phyloP scores from a whole-genome alignment of 2,329 filamentous ascomycete species.

The Claviceps digitariae region DNA sequence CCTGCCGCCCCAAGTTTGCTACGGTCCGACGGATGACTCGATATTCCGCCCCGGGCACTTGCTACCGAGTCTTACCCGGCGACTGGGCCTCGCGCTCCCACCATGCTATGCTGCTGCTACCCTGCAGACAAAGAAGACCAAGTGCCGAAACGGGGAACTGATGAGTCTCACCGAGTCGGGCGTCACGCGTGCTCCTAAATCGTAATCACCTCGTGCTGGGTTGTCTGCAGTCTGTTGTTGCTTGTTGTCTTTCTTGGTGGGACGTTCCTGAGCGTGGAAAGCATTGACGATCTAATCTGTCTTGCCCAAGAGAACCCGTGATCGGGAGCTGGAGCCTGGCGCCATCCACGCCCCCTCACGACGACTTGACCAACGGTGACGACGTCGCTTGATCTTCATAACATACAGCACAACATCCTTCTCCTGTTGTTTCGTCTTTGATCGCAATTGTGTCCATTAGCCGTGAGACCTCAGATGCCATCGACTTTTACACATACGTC shows the following conservation, averaged over 20 bases:
- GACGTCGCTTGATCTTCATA: neutral
- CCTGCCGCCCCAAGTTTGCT: no score
- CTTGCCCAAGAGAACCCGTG: neutral
- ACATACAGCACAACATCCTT: neutral
- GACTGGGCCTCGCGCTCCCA: no score
- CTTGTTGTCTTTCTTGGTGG: neutral
- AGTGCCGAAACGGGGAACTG: neutral
- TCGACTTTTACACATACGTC: neutral
- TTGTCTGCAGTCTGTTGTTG: neutral
- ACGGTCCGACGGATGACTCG: neutral
- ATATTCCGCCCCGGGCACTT: neutral
- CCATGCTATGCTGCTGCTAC: neutral
- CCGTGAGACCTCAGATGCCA: neutral
- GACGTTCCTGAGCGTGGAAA: neutral
- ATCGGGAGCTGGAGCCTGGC: neutral
- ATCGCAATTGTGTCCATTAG: no score
- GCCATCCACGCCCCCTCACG: neutral
- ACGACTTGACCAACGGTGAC: neutral
- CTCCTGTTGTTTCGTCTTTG: no score
- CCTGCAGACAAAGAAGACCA: neutral
- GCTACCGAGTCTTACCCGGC: neutral
- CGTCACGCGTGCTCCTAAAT: neutral
- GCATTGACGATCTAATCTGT: neutral
- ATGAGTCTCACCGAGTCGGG: neutral
- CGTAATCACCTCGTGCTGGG: neutral